These are phyloP conservation scores for Bipolaris victoriae DNA, from an alignment of 2,329 filamentous ascomycete species.

Conservation along the genomic window DNA sequence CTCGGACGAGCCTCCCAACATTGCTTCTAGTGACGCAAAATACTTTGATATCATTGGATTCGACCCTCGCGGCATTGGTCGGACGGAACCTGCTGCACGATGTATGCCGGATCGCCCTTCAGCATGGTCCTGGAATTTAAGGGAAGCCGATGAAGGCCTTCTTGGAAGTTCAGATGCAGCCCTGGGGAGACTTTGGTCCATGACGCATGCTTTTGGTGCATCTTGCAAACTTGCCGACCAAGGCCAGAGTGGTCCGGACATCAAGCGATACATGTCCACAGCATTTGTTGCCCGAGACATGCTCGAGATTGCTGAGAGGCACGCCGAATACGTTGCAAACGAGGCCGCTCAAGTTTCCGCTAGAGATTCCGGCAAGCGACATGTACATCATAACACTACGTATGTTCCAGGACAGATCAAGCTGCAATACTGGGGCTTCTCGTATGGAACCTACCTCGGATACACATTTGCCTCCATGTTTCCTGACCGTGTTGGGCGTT, in stretches of 20 bases:
- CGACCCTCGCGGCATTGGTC: constrained; percentile 52
- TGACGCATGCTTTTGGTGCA: constrained; percentile 46
- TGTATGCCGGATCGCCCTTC: constrained; percentile 45
- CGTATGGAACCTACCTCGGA: constrained; percentile 56
- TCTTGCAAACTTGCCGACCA: constrained; percentile 36
- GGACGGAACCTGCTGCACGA: constrained; percentile 41
- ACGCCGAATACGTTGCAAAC: constrained; percentile 45
- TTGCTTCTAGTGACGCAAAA: constrained; percentile 30
- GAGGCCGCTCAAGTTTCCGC: constrained; percentile 5
- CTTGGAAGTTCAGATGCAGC: constrained; percentile 52
- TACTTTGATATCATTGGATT: constrained; percentile 55
- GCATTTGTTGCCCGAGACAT: constrained; percentile 58
- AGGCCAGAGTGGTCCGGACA: constrained; percentile 40
- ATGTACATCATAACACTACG: background rate
- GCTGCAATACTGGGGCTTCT: constrained; percentile 56
- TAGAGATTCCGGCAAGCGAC: constrained; percentile 1
- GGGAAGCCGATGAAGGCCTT: constrained; percentile 47
- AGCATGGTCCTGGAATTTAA: constrained; percentile 47
- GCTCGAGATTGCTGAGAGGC: constrained; percentile 55
- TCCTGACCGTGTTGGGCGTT: constrained; percentile 44
- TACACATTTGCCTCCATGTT: constrained; percentile 49
- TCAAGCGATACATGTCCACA: constrained; percentile 54
- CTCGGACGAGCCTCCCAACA: constrained; percentile 19
- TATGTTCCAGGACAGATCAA: constrained; percentile 28
- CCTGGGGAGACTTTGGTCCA: constrained; percentile 51